phyloP scores from a whole-genome alignment of 345 rosid genomes.

The Microcos paniculata region DNA sequence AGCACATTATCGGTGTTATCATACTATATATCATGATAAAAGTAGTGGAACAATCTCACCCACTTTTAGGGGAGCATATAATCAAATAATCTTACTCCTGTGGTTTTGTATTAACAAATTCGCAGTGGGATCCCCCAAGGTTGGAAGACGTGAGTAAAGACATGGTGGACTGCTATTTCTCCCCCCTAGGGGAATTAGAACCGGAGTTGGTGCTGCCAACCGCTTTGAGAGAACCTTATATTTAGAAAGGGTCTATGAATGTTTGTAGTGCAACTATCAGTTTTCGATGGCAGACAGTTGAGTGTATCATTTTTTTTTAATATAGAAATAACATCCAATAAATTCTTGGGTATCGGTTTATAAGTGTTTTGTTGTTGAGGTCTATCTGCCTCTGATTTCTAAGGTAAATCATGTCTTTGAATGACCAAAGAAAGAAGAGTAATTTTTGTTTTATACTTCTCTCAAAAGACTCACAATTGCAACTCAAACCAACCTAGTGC shows the following conservation, averaged over 20 bases:
- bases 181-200: conserved; percentile 36
- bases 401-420: not conserved
- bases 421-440: not conserved
- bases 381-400: not conserved
- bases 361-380: too few species aligned
- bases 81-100: not conserved
- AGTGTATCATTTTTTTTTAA: not conserved
- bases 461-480: too few species aligned
- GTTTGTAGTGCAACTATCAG: not conserved
- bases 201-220: conserved; percentile 57
- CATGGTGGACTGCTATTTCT: conserved; percentile 57
- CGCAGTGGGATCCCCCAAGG: conserved; percentile 70
- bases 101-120: not conserved
- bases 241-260: conserved; percentile 16
- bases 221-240: conserved; percentile 44
- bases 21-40: too few species aligned
- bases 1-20: not conserved
- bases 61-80: too few species aligned
- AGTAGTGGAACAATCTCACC: not conserved
- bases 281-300: not conserved
- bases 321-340: not conserved
- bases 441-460: too few species aligned
- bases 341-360: not conserved
- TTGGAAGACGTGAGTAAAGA: conserved; percentile 52
- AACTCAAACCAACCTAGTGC: too few species aligned